phyloP scores from a whole-genome alignment of 106 monocot species.

The Amphibolis antarctica region DNA sequence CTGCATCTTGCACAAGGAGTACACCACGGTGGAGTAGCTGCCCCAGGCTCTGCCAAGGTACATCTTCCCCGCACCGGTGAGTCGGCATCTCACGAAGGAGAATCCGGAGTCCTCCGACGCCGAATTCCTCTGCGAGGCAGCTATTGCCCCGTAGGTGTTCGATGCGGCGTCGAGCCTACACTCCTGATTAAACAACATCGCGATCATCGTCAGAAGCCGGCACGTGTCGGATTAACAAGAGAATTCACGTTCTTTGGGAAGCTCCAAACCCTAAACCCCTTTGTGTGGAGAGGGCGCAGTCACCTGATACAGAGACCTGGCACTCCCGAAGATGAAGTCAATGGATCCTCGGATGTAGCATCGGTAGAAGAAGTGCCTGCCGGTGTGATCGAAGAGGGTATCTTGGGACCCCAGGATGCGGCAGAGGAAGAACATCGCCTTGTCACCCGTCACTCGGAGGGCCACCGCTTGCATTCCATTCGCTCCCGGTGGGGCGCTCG shows the following conservation, averaged over 20 bases:
- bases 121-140: slow-evolving; percentile 67
- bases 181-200: slow-evolving; percentile 17
- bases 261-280: too few relatives aligned
- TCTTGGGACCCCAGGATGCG: slow-evolving; percentile 65
- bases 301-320: slow-evolving; percentile 68
- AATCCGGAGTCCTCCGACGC: slow-evolving; percentile 52
- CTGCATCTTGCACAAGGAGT: too few relatives aligned
- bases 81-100: not conserved
- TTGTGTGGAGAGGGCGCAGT: too few relatives aligned
- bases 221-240: too few relatives aligned
- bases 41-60: too few relatives aligned
- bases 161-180: slow-evolving; percentile 53
- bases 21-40: too few relatives aligned
- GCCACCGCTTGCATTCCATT: slow-evolving; percentile 84
- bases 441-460: slow-evolving; percentile 71
- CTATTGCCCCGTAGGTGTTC: slow-evolving; percentile 46
- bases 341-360: slow-evolving; percentile 80
- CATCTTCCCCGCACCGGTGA: too few relatives aligned
- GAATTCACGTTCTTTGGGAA: too few relatives aligned
- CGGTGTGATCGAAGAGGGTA: slow-evolving; percentile 76
- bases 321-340: slow-evolving; percentile 88
- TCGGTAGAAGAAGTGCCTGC: slow-evolving; percentile 62
- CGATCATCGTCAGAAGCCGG: too few relatives aligned
- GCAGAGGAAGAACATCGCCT: slow-evolving; percentile 60
- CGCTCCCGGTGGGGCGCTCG: slow-evolving; percentile 43